Evolutionary conservation across 2,329 filamentous ascomycete genomes (phyloP).

Genomic region (Fusarium keratoplasticum): DNA sequence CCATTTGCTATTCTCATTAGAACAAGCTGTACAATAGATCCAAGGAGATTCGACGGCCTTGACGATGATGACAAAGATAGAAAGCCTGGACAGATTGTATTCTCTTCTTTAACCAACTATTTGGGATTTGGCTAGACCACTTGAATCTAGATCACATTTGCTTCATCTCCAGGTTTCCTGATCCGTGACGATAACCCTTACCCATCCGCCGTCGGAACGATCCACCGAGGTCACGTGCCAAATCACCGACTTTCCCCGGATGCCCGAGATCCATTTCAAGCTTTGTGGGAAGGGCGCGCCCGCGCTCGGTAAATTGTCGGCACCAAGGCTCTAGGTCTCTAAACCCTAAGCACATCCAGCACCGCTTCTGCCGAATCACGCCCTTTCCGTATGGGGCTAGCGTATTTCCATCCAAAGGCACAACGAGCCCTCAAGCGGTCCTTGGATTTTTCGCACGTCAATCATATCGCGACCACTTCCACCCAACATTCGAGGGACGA

Average conservation of each 20-base stretch:
- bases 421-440: slow-evolving; percentile 54
- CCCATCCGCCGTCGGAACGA: background rate
- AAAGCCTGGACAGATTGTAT: slow-evolving; percentile 36
- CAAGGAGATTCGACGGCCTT: slow-evolving; percentile 33
- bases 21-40: slow-evolving; percentile 47
- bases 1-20: slow-evolving; percentile 39
- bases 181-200: slow-evolving; percentile 1
- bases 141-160: background rate
- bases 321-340: slow-evolving; percentile 50
- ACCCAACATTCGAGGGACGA: slow-evolving; percentile 53
- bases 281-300: slow-evolving; percentile 9
- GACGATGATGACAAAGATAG: slow-evolving; percentile 41
- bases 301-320: slow-evolving; percentile 48
- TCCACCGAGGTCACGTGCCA: slow-evolving; percentile 25
- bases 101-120: slow-evolving; percentile 7
- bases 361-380: slow-evolving; percentile 49
- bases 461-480: slow-evolving; percentile 56
- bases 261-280: background rate
- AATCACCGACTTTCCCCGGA: background rate
- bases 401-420: slow-evolving; percentile 50
- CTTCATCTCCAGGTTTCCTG: background rate
- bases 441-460: slow-evolving; percentile 55
- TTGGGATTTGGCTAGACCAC: background rate
- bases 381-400: slow-evolving; percentile 51
- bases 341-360: slow-evolving; percentile 53